Conservation (phyloP, 2,329 filamentous ascomycete species). For the Pyricularia grisea region DNA sequence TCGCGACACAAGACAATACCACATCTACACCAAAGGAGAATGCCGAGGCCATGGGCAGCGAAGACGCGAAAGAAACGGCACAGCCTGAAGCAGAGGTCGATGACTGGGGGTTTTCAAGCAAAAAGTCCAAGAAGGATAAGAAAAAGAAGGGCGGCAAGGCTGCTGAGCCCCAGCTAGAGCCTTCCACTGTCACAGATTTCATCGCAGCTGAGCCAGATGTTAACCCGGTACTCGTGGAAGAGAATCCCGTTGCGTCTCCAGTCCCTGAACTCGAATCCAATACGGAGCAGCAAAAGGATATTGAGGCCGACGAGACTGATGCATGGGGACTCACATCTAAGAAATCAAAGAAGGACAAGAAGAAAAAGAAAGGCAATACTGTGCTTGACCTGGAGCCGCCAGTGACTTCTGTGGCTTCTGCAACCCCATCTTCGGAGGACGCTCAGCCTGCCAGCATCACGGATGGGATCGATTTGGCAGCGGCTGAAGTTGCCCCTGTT, state of each 20-base stretch:
- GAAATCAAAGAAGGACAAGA: constrained; percentile 13
- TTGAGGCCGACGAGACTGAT: constrained; percentile 10
- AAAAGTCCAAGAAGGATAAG: not conserved
- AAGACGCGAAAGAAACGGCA: not conserved
- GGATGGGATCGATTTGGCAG: not conserved
- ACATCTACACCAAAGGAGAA: not conserved
- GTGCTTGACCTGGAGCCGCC: not conserved
- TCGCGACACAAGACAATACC: not conserved
- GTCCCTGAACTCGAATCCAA: not conserved
- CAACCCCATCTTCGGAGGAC: not conserved
- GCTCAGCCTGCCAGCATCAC: not conserved
- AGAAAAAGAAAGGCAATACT: constrained; percentile 1
- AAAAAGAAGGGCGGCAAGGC: not conserved
- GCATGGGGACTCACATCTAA: constrained; percentile 13
- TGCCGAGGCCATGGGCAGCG: not conserved
- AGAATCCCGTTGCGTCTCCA: not conserved
- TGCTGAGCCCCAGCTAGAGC: constrained; percentile 7
- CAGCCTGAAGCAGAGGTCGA: not conserved
- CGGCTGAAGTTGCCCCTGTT: not conserved
- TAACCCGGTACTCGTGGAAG: not conserved
- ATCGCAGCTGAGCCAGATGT: not conserved
- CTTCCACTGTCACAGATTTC: not conserved
- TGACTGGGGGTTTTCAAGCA: not conserved
- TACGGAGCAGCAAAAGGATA: not conserved
- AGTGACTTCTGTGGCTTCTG: not conserved